Conservation (phyloP, 306 rosid genomes). For the Pterocarpus macrocarpus region DNA sequence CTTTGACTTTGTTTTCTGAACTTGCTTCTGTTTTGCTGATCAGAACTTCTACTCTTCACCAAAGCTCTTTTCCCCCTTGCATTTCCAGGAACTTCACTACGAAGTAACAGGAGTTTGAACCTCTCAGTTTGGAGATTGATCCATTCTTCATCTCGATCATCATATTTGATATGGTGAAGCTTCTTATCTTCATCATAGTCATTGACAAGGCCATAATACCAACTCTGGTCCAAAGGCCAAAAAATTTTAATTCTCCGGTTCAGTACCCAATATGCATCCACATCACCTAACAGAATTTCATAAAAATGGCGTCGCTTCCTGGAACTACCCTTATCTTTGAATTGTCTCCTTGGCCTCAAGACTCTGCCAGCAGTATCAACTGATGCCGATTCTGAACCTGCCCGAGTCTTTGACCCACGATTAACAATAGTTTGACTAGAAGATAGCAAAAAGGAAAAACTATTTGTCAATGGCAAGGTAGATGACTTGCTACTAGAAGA, state of each 20-base stretch:
- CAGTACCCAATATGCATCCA: conserved; percentile 81
- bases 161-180: conserved; percentile 91
- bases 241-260: conserved; percentile 81
- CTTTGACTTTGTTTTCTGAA: conserved; percentile 61
- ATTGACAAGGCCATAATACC: conserved; percentile 89
- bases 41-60: conserved; percentile 53
- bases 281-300: conserved; percentile 70
- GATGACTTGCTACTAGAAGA: conserved; percentile 67
- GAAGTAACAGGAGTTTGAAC: conserved; percentile 90
- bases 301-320: conserved; percentile 95
- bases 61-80: conserved; percentile 51
- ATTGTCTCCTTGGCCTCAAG: conserved; percentile 84
- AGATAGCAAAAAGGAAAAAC: conserved; percentile 63
- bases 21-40: conserved; percentile 57
- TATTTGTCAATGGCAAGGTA: conserved; percentile 57
- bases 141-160: conserved; percentile 98
- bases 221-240: conserved; percentile 97
- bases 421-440: conserved; percentile 62
- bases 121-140: conserved; percentile 86
- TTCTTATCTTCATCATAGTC: conserved; percentile 68
- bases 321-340: conserved; percentile 62
- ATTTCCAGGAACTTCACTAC: conserved; percentile 87
- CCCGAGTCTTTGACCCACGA: conserved; percentile 54
- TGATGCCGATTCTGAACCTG: conserved; percentile 76
- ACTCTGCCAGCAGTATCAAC: conserved; percentile 76